A percentile compares a stretch with the other conserved stretches of the same genome.
Evolutionary conservation across 345 rosid species (phyloP).

Genomic region (Moricandia arvensis): DNA sequence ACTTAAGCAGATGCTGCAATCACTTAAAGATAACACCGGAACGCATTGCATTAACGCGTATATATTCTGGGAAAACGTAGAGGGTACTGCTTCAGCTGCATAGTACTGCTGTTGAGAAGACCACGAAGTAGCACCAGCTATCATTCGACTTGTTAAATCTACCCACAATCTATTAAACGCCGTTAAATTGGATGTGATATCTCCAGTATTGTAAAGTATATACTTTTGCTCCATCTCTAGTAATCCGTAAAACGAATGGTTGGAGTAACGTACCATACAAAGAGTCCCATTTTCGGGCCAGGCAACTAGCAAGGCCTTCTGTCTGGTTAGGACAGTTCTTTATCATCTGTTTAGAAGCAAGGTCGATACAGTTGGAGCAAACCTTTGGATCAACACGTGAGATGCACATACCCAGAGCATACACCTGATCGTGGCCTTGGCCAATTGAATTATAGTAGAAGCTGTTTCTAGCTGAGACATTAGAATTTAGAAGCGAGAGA

Average conservation of each 20-base stretch:
- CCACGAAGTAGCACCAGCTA: not conserved
- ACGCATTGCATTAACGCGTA: slow-evolving; percentile 20
- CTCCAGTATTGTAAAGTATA: not conserved
- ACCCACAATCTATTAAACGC: slow-evolving; percentile 27
- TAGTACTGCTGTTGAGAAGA: not conserved
- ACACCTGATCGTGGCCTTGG: not conserved
- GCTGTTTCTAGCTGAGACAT: not conserved
- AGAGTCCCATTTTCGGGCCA: not conserved
- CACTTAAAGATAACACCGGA: not conserved
- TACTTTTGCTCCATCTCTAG: not conserved
- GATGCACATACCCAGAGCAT: not conserved
- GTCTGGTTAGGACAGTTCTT: not conserved
- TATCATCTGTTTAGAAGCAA: not conserved
- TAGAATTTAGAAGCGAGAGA: not conserved
- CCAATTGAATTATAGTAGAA: slow-evolving; percentile 4
- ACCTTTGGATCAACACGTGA: not conserved
- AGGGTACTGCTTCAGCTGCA: not conserved
- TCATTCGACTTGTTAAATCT: not conserved
- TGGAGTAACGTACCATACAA: slow-evolving; percentile 31
- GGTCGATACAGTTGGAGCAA: not conserved
- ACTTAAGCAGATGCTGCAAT: not conserved
- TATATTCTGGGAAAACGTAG: not conserved
- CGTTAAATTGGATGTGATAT: not conserved
- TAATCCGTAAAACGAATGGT: not conserved
- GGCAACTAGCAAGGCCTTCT: slow-evolving; percentile 15